phyloP scores from a whole-genome alignment of 805 yeast genomes.

The Schwanniomyces yamadae region DNA sequence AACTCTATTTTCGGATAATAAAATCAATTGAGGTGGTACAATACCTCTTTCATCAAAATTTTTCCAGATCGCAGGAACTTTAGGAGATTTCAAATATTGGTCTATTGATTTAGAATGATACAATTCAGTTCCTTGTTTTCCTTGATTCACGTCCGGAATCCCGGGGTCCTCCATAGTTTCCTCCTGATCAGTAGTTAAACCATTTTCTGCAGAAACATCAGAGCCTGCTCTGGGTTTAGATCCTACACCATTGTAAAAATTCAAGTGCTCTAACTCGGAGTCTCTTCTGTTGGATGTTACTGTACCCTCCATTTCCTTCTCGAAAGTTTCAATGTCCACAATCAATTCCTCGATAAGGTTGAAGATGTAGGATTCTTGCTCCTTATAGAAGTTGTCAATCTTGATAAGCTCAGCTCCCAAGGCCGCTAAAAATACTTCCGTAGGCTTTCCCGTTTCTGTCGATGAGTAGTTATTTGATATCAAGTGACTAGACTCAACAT shows the following conservation, averaged over 20 bases:
- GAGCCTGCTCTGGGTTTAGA: constrained; percentile 11
- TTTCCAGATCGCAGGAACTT: constrained; percentile 33
- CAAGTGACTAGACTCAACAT: constrained; percentile 27
- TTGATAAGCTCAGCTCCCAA: constrained; percentile 75
- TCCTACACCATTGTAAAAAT: background rate
- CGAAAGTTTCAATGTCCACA: constrained; percentile 65
- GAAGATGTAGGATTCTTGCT: constrained; percentile 61
- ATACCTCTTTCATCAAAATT: constrained; percentile 19
- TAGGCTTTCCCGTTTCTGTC: constrained; percentile 40
- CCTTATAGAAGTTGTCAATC: constrained; percentile 70
- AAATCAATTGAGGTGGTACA: constrained; percentile 32
- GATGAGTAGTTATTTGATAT: constrained; percentile 30
- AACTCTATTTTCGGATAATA: constrained; percentile 50
- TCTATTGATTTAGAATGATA: constrained; percentile 29
- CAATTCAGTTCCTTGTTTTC: constrained; percentile 5
- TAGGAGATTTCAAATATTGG: constrained; percentile 36
- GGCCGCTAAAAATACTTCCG: constrained; percentile 62
- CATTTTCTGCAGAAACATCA: constrained; percentile 20
- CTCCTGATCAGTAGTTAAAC: constrained; percentile 28
- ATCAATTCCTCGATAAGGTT: constrained; percentile 55
- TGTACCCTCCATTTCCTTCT: constrained; percentile 28
- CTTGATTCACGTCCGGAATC: constrained; percentile 1
- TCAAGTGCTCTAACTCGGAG: constrained; percentile 1
- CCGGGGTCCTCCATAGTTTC: constrained; percentile 13
- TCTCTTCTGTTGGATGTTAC: constrained; percentile 4